phyloP scores from a whole-genome alignment of 75 land plant species.

The Gnetum montanum region DNA sequence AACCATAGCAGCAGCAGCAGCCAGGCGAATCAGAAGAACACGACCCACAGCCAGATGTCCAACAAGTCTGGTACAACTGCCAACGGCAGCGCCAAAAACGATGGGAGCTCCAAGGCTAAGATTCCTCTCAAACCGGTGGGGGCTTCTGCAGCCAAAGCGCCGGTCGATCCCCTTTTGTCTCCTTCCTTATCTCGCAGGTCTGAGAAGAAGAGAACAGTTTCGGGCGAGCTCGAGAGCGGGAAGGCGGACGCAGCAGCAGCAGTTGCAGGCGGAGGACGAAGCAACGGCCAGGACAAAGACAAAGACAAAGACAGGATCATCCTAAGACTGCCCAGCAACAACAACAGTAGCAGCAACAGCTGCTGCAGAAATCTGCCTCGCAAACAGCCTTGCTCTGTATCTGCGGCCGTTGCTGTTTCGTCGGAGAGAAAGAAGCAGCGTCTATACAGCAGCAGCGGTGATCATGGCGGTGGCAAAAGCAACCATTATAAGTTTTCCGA shows the following conservation, averaged over 20 bases:
- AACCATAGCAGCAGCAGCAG: constrained; percentile 20
- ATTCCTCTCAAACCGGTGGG: background rate
- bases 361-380: constrained; percentile 9
- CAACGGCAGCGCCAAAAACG: background rate
- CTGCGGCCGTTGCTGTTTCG: background rate
- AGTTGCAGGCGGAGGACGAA: background rate
- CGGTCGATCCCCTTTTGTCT: background rate
- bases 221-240: background rate
- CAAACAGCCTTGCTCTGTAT: constrained; percentile 17
- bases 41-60: background rate
- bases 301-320: too few relatives aligned
- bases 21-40: constrained; percentile 8
- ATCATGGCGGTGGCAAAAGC: background rate
- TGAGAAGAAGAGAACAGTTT: background rate
- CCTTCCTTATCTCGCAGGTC: background rate
- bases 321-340: constrained; percentile 38
- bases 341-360: too few relatives aligned
- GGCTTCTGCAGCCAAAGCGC: background rate
- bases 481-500: background rate
- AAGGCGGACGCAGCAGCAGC: background rate
- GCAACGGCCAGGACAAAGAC: constrained; percentile 19
- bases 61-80: background rate
- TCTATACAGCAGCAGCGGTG: background rate
- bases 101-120: background rate
- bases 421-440: background rate